Percentiles rank a stretch among this genome's conserved stretches.
Evolutionary conservation across 2,329 filamentous ascomycete species (phyloP).

Genomic region (Penicillium frequentans): DNA sequence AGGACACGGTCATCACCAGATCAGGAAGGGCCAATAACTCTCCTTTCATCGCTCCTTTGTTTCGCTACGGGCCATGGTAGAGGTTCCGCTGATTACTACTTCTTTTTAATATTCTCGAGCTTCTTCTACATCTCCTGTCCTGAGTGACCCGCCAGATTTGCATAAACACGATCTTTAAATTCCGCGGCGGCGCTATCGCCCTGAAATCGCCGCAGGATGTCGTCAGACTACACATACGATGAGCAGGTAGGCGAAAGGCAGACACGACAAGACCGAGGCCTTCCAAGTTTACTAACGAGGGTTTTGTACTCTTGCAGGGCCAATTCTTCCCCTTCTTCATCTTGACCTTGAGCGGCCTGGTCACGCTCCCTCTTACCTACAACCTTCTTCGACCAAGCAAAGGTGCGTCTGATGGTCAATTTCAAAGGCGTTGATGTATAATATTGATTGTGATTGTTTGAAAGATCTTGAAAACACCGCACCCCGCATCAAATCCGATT

Average conservation of each 20-base stretch:
- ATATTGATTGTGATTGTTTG: slow-evolving; percentile 3
- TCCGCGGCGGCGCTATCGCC: slow-evolving; percentile 34
- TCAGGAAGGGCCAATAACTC: slow-evolving; percentile 26
- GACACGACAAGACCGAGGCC: background rate
- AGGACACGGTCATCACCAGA: slow-evolving; percentile 43
- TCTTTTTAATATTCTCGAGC: slow-evolving; percentile 1
- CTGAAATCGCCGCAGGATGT: slow-evolving; percentile 50
- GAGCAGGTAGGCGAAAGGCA: slow-evolving; percentile 63
- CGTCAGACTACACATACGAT: slow-evolving; percentile 98
- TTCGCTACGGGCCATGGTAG: slow-evolving; percentile 16
- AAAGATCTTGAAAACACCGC: slow-evolving; percentile 74
- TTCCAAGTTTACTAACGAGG: background rate
- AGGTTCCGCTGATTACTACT: background rate
- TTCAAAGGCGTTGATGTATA: background rate
- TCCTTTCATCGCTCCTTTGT: slow-evolving; percentile 25
- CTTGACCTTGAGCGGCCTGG: slow-evolving; percentile 80
- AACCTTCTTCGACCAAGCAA: slow-evolving; percentile 78
- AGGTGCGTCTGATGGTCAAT: slow-evolving; percentile 43
- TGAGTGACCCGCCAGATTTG: slow-evolving; percentile 19
- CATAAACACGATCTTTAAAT: slow-evolving; percentile 25
- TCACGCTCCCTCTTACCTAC: slow-evolving; percentile 89
- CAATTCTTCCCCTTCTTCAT: slow-evolving; percentile 99
- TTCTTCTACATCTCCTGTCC: background rate
- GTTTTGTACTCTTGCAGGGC: slow-evolving; percentile 54
- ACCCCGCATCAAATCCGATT: slow-evolving; percentile 77